Base-by-base conservation (phyloP, 1,284 basidiomycete genomes). In the Moesziomyces sp. region DNA sequence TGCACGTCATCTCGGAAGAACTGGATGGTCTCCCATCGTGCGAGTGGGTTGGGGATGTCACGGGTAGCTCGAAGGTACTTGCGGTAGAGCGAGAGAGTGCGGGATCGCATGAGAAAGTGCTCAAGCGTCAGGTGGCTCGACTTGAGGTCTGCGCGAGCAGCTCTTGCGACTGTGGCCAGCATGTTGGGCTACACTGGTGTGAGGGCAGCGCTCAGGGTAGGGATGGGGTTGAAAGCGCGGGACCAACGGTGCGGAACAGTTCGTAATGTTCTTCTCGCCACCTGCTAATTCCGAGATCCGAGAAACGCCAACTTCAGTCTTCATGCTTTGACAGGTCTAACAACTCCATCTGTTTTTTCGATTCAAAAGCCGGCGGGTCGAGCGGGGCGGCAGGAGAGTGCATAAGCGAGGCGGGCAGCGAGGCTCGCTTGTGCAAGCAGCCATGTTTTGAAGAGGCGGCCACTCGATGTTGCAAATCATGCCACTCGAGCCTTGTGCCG, bases 11-110 rank as follows among this genome's bases (percentile, higher is more conserved):
- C 55, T 2, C 72, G 62, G 48, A 74, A 75, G 55, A 71, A 81
- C 11, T 76, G 59, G 19, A 81, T 73, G 5, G 79, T 79, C 52
- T 81, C 79, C 55, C 77, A 65, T 13, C 79, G 64, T 8, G 79
- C 79, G 1, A 55, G 16, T 6, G 79, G 79, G 24, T 81, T 78
- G 2, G 77, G 73, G 16, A 81, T 81, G 57, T 74, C 70, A 33
- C 79, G 46, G 3, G 79, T 72, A 1, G 77, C 77, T 5, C 79
- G 63, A 14, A 81, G 51, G 26, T 78, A 75, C 46, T 69, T 69
- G 53, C 79, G 69, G 44, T 76, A 81, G 46, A 81, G 71, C 21
- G 73, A 60, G 21, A 76, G 51, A 5, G 62, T 72, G 9, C 65
- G 62, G 1, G 62, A 43, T 24, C 74, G 77, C 52, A 78, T 62